These are phyloP conservation scores for Artemisia argyi DNA, from an alignment of 129 eudicot species.

Conservation along the genomic window DNA sequence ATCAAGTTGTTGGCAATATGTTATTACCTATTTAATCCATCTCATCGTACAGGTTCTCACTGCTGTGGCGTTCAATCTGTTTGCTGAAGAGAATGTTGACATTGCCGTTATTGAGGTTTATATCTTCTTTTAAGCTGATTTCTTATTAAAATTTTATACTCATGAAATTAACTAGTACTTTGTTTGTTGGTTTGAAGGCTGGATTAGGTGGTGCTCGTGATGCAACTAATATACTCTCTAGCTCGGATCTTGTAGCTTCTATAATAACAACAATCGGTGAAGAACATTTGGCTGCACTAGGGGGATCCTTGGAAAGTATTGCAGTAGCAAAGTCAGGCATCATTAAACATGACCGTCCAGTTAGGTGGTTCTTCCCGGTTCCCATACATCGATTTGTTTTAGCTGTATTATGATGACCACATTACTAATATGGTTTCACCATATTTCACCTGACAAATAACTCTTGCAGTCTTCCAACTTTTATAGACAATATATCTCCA, in stretches of 20 bases:
- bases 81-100: slow-evolving; percentile 77
- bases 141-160: neutral
- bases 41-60: slow-evolving; percentile 66
- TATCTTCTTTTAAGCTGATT: neutral
- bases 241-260: slow-evolving; percentile 70
- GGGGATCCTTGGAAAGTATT: slow-evolving; percentile 91
- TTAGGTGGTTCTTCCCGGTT: slow-evolving; percentile 71
- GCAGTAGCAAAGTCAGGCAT: slow-evolving; percentile 95
- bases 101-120: slow-evolving; percentile 86
- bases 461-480: neutral
- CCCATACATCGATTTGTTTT: slow-evolving; percentile 8
- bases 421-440: neutral
- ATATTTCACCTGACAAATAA: neutral
- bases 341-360: slow-evolving; percentile 80
- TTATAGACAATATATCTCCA: slow-evolving; percentile 2
- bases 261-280: slow-evolving; percentile 82
- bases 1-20: slow-evolving; percentile 1
- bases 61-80: slow-evolving; percentile 78
- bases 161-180: neutral
- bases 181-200: slow-evolving; percentile 42
- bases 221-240: slow-evolving; percentile 84
- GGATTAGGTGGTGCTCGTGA: slow-evolving; percentile 98
- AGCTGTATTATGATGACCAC: neutral
- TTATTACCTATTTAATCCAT: neutral
- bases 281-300: slow-evolving; percentile 96